A percentile compares a stretch with the other conserved stretches of the same genome.
These are phyloP conservation scores for Lasiosphaeria miniovina DNA, from an alignment of 495 filamentous ascomycete species.

Conservation along the genomic window DNA sequence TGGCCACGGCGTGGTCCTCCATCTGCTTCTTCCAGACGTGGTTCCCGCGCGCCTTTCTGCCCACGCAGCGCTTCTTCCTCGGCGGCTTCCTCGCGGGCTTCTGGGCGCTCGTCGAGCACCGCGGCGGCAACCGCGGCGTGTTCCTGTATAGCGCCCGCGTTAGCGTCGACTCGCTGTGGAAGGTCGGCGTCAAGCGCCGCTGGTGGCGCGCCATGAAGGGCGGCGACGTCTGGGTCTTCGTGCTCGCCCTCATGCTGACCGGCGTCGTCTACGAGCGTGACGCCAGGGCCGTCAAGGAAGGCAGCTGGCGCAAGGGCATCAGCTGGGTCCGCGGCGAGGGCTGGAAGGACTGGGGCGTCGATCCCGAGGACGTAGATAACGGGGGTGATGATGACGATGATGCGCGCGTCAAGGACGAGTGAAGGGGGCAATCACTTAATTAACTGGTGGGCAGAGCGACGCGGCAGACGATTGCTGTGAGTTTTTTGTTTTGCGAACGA, in stretches of 20 bases:
- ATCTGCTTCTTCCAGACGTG: constrained; percentile 82
- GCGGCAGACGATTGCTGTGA: too few relatives aligned
- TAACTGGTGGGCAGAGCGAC: too few relatives aligned
- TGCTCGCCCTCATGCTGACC: constrained; percentile 69
- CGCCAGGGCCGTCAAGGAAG: constrained; percentile 63
- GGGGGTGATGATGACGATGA: constrained; percentile 12
- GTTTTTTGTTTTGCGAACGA: too few relatives aligned
- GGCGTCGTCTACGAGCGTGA: constrained; percentile 75
- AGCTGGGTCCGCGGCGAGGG: constrained; percentile 66
- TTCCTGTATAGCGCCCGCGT: constrained; percentile 71
- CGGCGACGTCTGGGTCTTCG: constrained; percentile 82
- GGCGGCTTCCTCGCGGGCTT: constrained; percentile 81
- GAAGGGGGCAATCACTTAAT: too few relatives aligned
- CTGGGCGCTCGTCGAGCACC: constrained; percentile 71
- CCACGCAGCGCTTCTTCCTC: constrained; percentile 80
- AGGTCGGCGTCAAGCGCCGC: constrained; percentile 80
- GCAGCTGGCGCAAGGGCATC: constrained; percentile 66
- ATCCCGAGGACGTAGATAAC: constrained; percentile 30
- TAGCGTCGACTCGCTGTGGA: constrained; percentile 80
- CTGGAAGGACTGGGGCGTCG: constrained; percentile 44
- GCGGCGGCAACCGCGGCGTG: constrained; percentile 53
- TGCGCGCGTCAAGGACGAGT: background rate
- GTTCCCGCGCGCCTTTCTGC: constrained; percentile 70
- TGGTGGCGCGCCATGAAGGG: constrained; percentile 77
- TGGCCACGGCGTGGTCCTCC: constrained; percentile 80